Evolutionary conservation across 106 monocot species (phyloP).

Genomic region (Posidonia australis): DNA sequence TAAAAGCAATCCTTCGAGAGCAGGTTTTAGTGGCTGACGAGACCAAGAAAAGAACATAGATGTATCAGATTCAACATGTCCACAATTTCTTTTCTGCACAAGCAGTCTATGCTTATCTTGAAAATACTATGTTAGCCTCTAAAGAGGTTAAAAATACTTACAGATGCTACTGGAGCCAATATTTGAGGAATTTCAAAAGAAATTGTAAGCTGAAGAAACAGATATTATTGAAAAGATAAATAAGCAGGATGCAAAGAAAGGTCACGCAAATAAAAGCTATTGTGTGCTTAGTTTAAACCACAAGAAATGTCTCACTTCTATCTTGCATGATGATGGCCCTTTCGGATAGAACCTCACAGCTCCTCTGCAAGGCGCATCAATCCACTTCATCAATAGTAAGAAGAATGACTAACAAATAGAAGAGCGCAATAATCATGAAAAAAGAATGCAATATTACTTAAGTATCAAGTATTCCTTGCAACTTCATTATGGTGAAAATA

Average conservation of each 20-base stretch:
- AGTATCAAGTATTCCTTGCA: neutral
- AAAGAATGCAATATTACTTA: neutral
- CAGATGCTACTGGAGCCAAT: conserved; percentile 21
- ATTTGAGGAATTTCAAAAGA: conserved; percentile 24
- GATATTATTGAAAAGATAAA: neutral
- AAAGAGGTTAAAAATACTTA: neutral
- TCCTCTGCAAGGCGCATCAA: conserved; percentile 14
- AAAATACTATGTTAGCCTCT: neutral
- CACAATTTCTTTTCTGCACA: neutral
- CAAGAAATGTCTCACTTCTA: conserved; percentile 11
- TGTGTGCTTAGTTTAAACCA: too few relatives aligned
- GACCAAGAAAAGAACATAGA: neutral
- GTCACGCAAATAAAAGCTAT: neutral
- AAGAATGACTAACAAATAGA: neutral
- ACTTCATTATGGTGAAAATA: too few relatives aligned
- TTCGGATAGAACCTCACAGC: conserved; percentile 24
- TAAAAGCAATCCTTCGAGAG: conserved; percentile 51
- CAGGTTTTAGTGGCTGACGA: conserved; percentile 77
- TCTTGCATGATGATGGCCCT: conserved; percentile 23
- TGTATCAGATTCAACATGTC: neutral
- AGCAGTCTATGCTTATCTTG: neutral
- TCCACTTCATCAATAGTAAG: neutral
- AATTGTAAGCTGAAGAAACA: conserved; percentile 13
- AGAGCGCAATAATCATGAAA: neutral
- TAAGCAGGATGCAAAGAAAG: neutral